Evolutionary conservation across 192 early-diverging fungal genomes (phyloP), one percentile per base, ranked within the genome.

Genomic region (Umbelopsis sp.): DNA sequence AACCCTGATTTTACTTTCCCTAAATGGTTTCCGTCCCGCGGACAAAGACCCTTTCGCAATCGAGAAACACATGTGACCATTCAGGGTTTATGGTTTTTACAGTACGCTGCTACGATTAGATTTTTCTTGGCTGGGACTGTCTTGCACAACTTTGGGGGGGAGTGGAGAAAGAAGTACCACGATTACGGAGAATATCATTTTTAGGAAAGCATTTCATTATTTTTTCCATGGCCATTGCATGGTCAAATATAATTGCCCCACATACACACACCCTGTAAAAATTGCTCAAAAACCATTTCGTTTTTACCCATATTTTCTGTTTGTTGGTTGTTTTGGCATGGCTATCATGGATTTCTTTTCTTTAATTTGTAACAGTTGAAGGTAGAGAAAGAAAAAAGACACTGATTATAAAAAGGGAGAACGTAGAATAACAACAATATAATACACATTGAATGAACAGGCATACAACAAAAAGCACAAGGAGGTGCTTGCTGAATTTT

Each of bases 61-160:
- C 33, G 55, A 41, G 37, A 12, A 35, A 27, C 30, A 12, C 55
- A 61, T 61, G 55, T 61, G 55, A 61, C 55, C 55, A 61, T 35
- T 61, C 55, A 27, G 30, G 55, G 55, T 27, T 61, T 61, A n/a
- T 61, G n/a, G n/a, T 25, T 53, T 53, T 23, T 41, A 41, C 37
- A 41, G 10, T 41, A 41, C 37, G 37, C 0, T 1, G 0, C 37
- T 41, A 41, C 37, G 5, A 41, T 41, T 41, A 6, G 37, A 10
- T 35, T 61, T 61, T 61, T 61, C 55, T 61, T 61, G 55, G 55
- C 55, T 61, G 55, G 53, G 51, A 25, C 52, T 11, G 23, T 55
- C 23, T 55, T 22, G 23, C 23, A 55, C 52, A 23, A 27, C 21
- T 61, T 37, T 37, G 25, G 55, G 55, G 55, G 55, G 55, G 27